These are phyloP conservation scores for Camelina laxa DNA, from an alignment of 345 rosid species.

Conservation along the genomic window DNA sequence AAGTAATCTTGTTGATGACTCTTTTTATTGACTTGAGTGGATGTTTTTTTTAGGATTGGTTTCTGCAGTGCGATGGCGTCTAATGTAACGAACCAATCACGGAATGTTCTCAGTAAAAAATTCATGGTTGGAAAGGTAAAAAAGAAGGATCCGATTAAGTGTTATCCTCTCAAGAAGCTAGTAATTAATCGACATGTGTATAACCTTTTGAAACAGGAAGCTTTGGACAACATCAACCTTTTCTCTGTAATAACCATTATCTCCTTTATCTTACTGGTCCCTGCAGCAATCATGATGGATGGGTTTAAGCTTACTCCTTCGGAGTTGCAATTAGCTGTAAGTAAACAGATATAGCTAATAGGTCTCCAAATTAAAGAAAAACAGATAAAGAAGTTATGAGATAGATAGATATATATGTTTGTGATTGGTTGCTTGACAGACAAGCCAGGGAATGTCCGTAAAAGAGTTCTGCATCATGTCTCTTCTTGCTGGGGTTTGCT, in stretches of 20 bases:
- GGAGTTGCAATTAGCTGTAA: conserved; percentile 66
- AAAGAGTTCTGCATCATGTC: conserved; percentile 62
- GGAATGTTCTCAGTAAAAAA: conserved; percentile 85
- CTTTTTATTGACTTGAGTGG: neutral
- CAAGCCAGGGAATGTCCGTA: conserved; percentile 58
- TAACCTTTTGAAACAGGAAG: conserved; percentile 63
- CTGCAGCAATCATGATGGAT: conserved; percentile 65
- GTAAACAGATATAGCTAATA: conserved; percentile 23
- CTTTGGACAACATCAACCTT: conserved; percentile 84
- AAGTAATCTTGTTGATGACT: neutral
- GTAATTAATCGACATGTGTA: neutral
- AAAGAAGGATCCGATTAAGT: neutral
- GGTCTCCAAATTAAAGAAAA: neutral
- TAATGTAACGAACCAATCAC: conserved; percentile 84
- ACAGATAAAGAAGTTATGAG: neutral
- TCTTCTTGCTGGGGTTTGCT: conserved; percentile 73
- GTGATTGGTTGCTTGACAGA: conserved; percentile 50
- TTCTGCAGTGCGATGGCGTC: conserved; percentile 95
- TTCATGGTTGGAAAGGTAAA: conserved; percentile 69
- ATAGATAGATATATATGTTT: neutral
- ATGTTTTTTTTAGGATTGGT: conserved; percentile 59
- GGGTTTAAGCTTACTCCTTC: conserved; percentile 76
- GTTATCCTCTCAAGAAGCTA: neutral
- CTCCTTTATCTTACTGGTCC: conserved; percentile 69
- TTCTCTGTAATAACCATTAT: conserved; percentile 80